Base-by-base conservation (phyloP, 2,329 filamentous ascomycete genomes). In the Cadophora malorum region DNA sequence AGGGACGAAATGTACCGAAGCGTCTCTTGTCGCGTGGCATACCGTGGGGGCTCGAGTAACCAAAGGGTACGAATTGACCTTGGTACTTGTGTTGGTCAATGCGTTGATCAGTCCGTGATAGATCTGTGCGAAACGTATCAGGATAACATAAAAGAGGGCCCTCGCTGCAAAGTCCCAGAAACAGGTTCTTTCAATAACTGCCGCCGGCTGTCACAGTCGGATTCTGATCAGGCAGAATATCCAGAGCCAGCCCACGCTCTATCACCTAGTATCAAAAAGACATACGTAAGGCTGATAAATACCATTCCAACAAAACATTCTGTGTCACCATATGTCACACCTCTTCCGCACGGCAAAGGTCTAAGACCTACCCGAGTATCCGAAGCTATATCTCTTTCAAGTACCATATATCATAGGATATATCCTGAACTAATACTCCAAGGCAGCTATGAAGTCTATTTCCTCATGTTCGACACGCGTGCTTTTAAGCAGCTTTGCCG, bases 201-300 rank as follows among this genome's bases (percentile, higher is more conserved):
- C 55, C 38, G 31, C 55, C 55, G 55, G 33, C 8, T 35, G n/a
- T 49, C 19, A 49, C n/a, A 45, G 28, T 19, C 28, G 19, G 16
- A 55, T 25, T 28, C 16, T 23, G 31, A 58, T 58, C 55, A 58
- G 55, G 55, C 55, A 58, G 12, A 58, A 58, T 58, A 58, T 12
- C 31, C 19, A 38, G 3, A 23, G 58, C 21, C 41, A 61, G 35
- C 25, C 21, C 10, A 60, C 21, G 41, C n/a, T 28, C 6, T n/a
- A 61, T 31, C 56, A 45, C 19, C n/a, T 7, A 61, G 21, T 61
- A 47, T 61, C 35, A 47, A 45, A 61, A 25, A 16, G 41, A 60
- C 41, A 61, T 61, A 31, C 23, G 58, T 61, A 61, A 61, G 58
- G 58, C 58, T 61, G 58, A 47, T 61, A 31, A 28, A 45, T 45